These are phyloP conservation scores for Phanerodontia chrysosporium DNA, from an alignment of 768 basidiomycete genomes.

Conservation along the genomic window DNA sequence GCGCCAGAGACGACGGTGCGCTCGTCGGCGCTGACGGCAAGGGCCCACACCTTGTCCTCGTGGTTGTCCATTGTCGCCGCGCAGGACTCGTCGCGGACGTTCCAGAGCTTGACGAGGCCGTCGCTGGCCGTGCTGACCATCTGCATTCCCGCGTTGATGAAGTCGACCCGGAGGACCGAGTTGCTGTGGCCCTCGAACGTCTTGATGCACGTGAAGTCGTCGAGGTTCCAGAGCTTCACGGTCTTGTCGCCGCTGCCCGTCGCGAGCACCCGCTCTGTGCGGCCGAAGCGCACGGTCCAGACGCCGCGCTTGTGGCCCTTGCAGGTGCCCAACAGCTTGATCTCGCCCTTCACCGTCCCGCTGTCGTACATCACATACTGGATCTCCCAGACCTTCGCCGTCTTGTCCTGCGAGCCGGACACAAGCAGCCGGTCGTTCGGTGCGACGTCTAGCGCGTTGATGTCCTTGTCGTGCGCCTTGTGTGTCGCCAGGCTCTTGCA, in stretches of 20 bases:
- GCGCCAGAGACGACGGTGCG: conserved; percentile 86
- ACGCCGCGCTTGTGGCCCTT: conserved; percentile 97
- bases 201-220: conserved; percentile 90
- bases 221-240: conserved; percentile 89
- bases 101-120: conserved; percentile 96
- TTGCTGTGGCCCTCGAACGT: conserved; percentile 99
- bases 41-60: conserved; percentile 98
- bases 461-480: conserved; percentile 97
- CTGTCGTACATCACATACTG: conserved; percentile 41
- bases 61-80: conserved; percentile 91
- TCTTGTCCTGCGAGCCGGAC: conserved; percentile 94
- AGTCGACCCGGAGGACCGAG: conserved; percentile 91
- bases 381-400: conserved; percentile 86
- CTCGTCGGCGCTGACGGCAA: conserved; percentile 80
- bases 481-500: conserved; percentile 80
- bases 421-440: conserved; percentile 86
- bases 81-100: conserved; percentile 84
- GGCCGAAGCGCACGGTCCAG: conserved; percentile 90
- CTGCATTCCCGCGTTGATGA: conserved; percentile 78
- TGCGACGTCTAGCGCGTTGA: conserved; percentile 91
- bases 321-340: conserved; percentile 79
- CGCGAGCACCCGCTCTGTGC: conserved; percentile 77
- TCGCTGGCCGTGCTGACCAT: conserved; percentile 90
- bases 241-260: conserved; percentile 96
- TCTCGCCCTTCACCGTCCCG: conserved; percentile 52